Percentiles rank a stretch among this genome's conserved stretches.
phyloP scores from a whole-genome alignment of 192 early-diverging fungal genomes.

The Phlyctochytrium bullatum region DNA sequence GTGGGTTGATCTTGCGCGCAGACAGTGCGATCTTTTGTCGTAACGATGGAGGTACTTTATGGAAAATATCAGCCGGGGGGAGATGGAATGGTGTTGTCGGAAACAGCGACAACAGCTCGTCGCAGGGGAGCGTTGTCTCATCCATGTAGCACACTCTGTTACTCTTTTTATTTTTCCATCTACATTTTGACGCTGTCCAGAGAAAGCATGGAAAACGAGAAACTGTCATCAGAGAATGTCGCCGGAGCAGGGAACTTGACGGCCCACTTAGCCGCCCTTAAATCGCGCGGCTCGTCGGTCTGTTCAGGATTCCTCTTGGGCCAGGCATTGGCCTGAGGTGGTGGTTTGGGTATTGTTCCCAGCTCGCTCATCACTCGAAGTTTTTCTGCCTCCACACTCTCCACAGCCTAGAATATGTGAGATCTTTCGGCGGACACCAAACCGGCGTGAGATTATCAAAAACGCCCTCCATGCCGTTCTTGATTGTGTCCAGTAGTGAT shows the following conservation, averaged over 20 bases:
- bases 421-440: background rate
- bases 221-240: background rate
- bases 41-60: background rate
- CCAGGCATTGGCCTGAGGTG: background rate
- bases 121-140: no score
- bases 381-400: slow-evolving; percentile 37
- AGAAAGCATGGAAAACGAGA: no score
- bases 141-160: no score
- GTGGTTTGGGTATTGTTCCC: slow-evolving; percentile 8
- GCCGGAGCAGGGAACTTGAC: background rate
- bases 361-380: slow-evolving; percentile 18
- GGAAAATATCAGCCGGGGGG: background rate
- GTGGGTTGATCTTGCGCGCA: background rate
- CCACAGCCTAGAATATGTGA: background rate
- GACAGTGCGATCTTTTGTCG: background rate
- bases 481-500: slow-evolving; percentile 5
- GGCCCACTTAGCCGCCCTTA: slow-evolving; percentile 4
- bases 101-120: background rate
- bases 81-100: background rate
- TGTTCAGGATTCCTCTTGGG: background rate
- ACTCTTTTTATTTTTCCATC: no score
- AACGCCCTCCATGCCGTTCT: slow-evolving; percentile 20
- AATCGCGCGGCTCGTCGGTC: background rate
- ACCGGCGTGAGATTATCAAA: slow-evolving; percentile 17
- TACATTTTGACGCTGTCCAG: no score